Evolutionary conservation across 1,139 yeast genomes (phyloP).

Genomic region (Taphrina deformans): DNA sequence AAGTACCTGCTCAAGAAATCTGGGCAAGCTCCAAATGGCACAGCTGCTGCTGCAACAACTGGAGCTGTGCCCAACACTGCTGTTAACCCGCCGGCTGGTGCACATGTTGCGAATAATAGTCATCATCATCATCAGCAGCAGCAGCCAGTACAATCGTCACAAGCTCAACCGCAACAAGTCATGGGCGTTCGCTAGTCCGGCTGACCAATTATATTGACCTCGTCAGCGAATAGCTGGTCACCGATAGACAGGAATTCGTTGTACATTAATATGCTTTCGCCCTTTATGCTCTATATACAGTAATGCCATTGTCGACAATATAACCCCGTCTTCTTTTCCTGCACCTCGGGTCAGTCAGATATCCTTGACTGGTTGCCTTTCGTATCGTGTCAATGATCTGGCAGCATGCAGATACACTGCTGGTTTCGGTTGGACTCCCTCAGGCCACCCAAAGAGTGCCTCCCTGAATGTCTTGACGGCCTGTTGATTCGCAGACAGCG

Average conservation of each 20-base stretch:
- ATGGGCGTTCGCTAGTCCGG: not conserved
- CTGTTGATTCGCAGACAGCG: slow-evolving; percentile 16
- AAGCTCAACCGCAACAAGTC: not conserved
- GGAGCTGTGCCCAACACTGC: slow-evolving; percentile 8
- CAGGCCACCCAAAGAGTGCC: slow-evolving; percentile 11
- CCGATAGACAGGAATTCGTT: too few species aligned
- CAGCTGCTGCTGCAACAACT: not conserved
- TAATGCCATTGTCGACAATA: not conserved
- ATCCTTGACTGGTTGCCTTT: not conserved
- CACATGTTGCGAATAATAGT: not conserved
- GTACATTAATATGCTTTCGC: not conserved
- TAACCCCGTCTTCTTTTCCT: too few species aligned
- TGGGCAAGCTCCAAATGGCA: slow-evolving; percentile 4
- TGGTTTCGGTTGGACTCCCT: slow-evolving; percentile 1
- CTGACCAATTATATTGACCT: too few species aligned
- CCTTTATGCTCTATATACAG: not conserved
- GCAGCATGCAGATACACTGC: slow-evolving; percentile 16
- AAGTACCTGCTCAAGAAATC: slow-evolving; percentile 47
- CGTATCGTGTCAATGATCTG: slow-evolving; percentile 9
- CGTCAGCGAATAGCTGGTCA: too few species aligned
- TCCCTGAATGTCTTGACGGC: slow-evolving; percentile 20
- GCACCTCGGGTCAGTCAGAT: too few species aligned
- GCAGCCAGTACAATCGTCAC: not conserved
- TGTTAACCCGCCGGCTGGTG: not conserved
- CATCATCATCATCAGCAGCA: too few species aligned